These are phyloP conservation scores for Arabidopsis lyrata DNA, from an alignment of 441 rosid genomes.

Conservation along the genomic window DNA sequence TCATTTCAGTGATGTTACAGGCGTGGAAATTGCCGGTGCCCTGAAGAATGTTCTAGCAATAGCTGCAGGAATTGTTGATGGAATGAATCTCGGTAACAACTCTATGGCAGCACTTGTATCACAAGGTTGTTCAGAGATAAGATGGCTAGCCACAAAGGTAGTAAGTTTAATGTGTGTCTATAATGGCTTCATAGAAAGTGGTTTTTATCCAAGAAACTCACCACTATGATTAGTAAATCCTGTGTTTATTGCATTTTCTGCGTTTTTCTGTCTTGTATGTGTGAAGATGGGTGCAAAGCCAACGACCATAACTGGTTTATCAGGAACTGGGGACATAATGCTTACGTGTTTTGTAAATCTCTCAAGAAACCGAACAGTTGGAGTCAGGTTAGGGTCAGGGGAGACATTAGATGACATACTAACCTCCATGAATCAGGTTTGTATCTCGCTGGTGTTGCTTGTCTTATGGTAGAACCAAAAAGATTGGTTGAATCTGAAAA, in stretches of 20 bases:
- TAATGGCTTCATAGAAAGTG: not conserved
- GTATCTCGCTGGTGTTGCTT: constrained; percentile 19
- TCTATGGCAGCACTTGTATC: constrained; percentile 99
- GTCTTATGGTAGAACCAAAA: constrained; percentile 23
- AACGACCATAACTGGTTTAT: constrained; percentile 84
- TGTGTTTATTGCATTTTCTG: constrained; percentile 24
- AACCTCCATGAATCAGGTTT: constrained; percentile 86
- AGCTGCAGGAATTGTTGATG: constrained; percentile 96
- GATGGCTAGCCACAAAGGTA: constrained; percentile 96
- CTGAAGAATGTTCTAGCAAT: constrained; percentile 93
- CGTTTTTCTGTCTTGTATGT: constrained; percentile 16
- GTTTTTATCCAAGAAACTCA: not conserved
- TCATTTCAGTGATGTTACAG: constrained; percentile 94
- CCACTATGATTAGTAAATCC: constrained; percentile 5
- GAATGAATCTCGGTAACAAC: constrained; percentile 92
- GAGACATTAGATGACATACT: constrained; percentile 86
- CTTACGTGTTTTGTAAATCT: constrained; percentile 94
- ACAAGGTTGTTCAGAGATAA: constrained; percentile 96
- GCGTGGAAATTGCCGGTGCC: constrained; percentile 97
- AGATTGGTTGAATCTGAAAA: constrained; percentile 12
- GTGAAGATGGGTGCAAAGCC: constrained; percentile 95
- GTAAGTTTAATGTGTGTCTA: not conserved
- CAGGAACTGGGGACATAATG: constrained; percentile 98
- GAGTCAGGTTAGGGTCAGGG: constrained; percentile 93
- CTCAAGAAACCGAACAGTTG: constrained; percentile 88